phyloP scores from a whole-genome alignment of 192 early-diverging fungal species.

The Endogone sp. region DNA sequence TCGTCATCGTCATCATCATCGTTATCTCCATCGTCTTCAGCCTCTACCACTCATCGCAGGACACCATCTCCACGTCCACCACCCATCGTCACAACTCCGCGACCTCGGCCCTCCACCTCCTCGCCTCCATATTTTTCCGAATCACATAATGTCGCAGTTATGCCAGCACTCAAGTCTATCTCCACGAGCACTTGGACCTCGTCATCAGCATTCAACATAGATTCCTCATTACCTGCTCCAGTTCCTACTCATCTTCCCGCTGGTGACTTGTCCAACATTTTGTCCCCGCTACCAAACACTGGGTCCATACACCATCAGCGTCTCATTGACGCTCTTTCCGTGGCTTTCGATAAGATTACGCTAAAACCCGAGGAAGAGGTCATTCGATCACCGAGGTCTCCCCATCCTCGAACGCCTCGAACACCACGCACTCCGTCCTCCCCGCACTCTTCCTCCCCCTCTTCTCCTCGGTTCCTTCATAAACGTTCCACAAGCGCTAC shows the following conservation, averaged over 20 bases:
- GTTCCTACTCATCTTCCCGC: not conserved
- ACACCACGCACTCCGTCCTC: not conserved
- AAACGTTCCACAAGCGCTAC: not conserved
- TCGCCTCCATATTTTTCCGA: not conserved
- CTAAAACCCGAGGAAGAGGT: not conserved
- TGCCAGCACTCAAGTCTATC: too few relatives aligned
- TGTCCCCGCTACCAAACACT: not conserved
- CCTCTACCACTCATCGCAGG: not conserved
- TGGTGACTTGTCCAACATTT: not conserved
- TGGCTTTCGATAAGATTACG: not conserved
- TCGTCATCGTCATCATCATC: not conserved
- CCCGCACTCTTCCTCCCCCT: not conserved
- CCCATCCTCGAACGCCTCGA: not conserved
- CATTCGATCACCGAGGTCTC: not conserved
- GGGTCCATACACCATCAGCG: not conserved
- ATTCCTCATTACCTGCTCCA: constrained; percentile 5
- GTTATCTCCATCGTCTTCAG: not conserved
- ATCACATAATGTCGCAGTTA: not conserved
- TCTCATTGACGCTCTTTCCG: not conserved
- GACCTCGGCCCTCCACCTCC: not conserved
- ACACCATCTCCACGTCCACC: not conserved
- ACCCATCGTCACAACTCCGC: not conserved
- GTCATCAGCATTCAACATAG: too few relatives aligned
- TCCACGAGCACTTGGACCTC: too few relatives aligned
- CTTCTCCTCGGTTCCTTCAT: not conserved